These are phyloP conservation scores for Neonectria magnoliae DNA, from an alignment of 2,329 filamentous ascomycete genomes.

Conservation along the genomic window DNA sequence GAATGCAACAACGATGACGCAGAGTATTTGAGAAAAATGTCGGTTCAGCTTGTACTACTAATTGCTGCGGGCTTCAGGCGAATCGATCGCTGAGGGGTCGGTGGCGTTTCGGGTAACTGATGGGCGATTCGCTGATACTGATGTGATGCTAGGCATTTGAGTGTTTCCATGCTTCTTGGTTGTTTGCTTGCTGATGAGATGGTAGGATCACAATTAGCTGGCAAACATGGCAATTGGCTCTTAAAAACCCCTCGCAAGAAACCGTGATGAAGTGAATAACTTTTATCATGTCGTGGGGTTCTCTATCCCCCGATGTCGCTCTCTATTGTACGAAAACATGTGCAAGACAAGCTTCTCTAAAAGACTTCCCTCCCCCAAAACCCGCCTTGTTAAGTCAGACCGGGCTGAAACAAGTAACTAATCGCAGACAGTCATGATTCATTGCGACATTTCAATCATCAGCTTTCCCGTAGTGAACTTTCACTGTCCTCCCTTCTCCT, in stretches of 20 bases:
- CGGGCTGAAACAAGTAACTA: background rate
- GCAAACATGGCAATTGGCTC: background rate
- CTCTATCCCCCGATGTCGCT: background rate
- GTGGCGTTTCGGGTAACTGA: slow-evolving; percentile 13
- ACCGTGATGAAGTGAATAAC: background rate
- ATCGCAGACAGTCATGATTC: slow-evolving; percentile 1
- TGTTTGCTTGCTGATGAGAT: background rate
- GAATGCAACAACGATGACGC: slow-evolving; percentile 41
- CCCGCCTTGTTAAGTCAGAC: background rate
- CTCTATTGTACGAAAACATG: background rate
- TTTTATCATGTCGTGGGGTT: background rate
- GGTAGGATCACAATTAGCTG: background rate
- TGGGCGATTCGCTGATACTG: background rate
- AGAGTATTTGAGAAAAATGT: slow-evolving; percentile 25
- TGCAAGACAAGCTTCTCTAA: background rate
- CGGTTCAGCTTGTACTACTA: slow-evolving; percentile 3
- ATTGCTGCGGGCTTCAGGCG: background rate
- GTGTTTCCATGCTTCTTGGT: background rate
- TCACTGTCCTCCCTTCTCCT: slow-evolving; percentile 2
- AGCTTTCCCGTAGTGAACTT: slow-evolving; percentile 15
- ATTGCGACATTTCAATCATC: slow-evolving; percentile 27
- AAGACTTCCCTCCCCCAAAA: background rate
- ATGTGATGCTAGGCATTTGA: slow-evolving; percentile 8
- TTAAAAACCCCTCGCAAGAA: background rate
- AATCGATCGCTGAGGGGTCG: slow-evolving; percentile 1